These are phyloP conservation scores for Penicillium lividum DNA, from an alignment of 495 filamentous ascomycete genomes.

Conservation along the genomic window DNA sequence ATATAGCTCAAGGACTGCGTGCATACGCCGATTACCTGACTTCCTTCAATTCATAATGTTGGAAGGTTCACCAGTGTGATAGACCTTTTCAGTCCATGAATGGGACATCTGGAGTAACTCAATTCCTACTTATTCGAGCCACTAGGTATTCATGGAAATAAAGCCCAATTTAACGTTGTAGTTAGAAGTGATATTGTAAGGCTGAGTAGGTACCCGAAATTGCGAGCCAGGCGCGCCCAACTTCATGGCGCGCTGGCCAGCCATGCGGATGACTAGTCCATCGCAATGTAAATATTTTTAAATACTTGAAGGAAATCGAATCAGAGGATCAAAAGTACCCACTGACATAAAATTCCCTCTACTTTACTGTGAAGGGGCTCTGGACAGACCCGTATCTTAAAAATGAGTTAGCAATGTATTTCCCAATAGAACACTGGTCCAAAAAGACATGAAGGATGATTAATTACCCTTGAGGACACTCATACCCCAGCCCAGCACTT, in stretches of 20 bases:
- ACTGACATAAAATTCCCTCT: not conserved
- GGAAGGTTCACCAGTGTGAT: no score
- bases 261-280: not conserved
- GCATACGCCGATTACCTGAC: no score
- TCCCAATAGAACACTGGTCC: not conserved
- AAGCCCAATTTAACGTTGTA: no score
- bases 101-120: no score
- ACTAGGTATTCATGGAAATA: no score
- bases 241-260: not conserved
- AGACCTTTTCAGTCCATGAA: no score
- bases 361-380: constrained; percentile 2
- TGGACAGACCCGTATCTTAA: constrained; percentile 10
- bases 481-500: constrained; percentile 49
- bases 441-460: constrained; percentile 1
- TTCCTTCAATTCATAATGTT: no score
- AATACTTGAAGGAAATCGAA: not conserved
- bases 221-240: not conserved
- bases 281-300: not conserved
- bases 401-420: not conserved
- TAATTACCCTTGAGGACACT: constrained; percentile 53
- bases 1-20: no score
- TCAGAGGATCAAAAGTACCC: not conserved
- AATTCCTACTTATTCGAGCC: no score
- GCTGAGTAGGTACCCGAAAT: not conserved
- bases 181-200: not conserved